phyloP scores from a whole-genome alignment of 441 rosid species.

The Viola pubescens region DNA sequence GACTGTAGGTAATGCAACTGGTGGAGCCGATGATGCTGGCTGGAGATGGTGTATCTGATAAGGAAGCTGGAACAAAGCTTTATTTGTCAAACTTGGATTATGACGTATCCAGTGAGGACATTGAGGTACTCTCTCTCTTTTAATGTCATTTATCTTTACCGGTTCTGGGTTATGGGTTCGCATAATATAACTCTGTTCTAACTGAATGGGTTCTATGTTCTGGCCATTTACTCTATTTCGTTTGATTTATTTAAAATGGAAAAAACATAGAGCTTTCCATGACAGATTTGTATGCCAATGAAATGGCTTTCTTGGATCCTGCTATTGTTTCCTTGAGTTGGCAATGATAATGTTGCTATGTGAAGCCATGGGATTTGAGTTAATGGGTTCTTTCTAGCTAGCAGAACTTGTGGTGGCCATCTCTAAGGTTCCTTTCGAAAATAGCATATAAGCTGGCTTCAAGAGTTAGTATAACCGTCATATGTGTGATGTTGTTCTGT shows the following conservation, averaged over 20 bases:
- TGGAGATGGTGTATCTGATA: neutral
- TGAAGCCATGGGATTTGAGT: too few relatives aligned
- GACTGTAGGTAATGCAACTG: conserved; percentile 5
- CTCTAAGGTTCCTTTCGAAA: too few relatives aligned
- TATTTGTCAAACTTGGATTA: conserved; percentile 76
- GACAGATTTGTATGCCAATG: too few relatives aligned
- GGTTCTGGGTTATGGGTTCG: neutral
- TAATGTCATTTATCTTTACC: neutral
- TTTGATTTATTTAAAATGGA: neutral
- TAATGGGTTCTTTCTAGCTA: too few relatives aligned
- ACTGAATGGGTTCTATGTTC: neutral
- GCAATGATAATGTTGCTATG: neutral
- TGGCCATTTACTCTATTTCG: neutral
- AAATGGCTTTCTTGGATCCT: too few relatives aligned
- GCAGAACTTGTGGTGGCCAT: too few relatives aligned
- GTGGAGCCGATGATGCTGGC: conserved; percentile 6
- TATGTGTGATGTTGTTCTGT: too few relatives aligned
- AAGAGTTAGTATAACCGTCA: too few relatives aligned
- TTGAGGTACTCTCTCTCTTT: conserved; percentile 37
- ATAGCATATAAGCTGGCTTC: too few relatives aligned
- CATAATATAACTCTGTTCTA: neutral
- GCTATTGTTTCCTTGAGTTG: neutral
- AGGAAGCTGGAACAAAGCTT: conserved; percentile 73
- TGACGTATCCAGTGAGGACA: conserved; percentile 72
- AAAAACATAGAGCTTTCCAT: too few relatives aligned